Evolutionary conservation across 371 early-diverging fungal species (phyloP).

Genomic region (Basidiobolus meristosporus): DNA sequence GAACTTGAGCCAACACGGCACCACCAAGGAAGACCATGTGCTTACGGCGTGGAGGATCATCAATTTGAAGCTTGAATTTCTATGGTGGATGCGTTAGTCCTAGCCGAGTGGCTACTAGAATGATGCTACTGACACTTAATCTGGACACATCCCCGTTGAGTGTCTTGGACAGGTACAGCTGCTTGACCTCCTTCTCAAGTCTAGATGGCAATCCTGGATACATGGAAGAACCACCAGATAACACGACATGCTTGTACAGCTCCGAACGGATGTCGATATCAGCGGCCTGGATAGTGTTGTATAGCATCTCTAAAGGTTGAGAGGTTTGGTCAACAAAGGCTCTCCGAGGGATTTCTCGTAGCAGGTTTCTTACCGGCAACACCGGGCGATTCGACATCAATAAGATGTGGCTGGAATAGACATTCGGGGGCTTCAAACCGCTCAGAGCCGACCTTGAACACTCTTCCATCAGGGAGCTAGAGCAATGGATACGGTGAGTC

Average conservation of each 20-base stretch:
- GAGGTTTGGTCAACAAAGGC: background rate
- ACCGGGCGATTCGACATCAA: conserved; percentile 84
- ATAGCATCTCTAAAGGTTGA: conserved; percentile 52
- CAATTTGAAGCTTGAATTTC: conserved; percentile 94
- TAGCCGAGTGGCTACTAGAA: too few species aligned
- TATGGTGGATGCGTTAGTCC: conserved; percentile 7
- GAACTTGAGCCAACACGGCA: conserved; percentile 88
- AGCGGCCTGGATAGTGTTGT: conserved; percentile 77
- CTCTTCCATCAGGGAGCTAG: conserved; percentile 89
- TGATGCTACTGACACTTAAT: conserved; percentile 52
- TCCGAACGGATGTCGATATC: conserved; percentile 87
- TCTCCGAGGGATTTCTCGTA: background rate
- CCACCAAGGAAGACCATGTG: conserved; percentile 97
- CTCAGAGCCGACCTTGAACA: conserved; percentile 94
- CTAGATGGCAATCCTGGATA: conserved; percentile 92
- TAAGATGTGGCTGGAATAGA: conserved; percentile 91
- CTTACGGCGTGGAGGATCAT: conserved; percentile 93
- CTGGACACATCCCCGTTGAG: conserved; percentile 67
- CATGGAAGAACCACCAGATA: conserved; percentile 96
- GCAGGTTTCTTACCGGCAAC: conserved; percentile 61
- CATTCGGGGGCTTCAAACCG: conserved; percentile 96
- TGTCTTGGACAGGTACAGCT: conserved; percentile 77
- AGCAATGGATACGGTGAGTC: background rate
- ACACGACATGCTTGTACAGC: conserved; percentile 88
- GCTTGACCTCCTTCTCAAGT: conserved; percentile 93